These are phyloP conservation scores for Acanthamoeba triangularis DNA, from an alignment of 208 protist species.

Conservation along the genomic window DNA sequence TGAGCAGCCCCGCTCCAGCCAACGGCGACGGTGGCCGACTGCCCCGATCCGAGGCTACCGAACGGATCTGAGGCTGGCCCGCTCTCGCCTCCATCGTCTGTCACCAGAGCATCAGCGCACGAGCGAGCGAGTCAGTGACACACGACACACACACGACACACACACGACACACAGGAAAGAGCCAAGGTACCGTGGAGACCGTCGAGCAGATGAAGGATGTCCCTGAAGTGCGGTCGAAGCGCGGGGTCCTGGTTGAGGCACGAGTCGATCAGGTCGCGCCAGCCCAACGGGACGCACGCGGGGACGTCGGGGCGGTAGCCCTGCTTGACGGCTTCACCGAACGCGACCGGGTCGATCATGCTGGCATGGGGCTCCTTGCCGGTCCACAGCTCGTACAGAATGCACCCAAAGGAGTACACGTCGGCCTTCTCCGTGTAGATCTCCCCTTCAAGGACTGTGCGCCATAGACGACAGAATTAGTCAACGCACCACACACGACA, in stretches of 20 bases:
- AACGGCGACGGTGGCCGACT: too few relatives aligned
- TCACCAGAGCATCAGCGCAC: neutral
- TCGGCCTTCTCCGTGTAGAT: constrained; percentile 33
- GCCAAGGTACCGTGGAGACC: neutral
- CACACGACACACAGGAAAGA: too few relatives aligned
- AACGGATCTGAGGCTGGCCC: neutral
- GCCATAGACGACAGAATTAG: neutral
- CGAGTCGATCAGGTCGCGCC: neutral
- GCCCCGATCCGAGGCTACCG: too few relatives aligned
- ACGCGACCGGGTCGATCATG: neutral
- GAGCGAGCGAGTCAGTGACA: neutral
- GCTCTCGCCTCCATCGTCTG: neutral
- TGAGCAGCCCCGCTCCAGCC: neutral
- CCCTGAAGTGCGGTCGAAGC: constrained; percentile 3
- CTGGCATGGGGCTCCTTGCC: constrained; percentile 8
- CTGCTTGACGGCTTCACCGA: neutral
- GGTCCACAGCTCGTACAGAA: constrained; percentile 47
- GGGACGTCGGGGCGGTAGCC: neutral
- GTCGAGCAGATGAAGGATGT: neutral
- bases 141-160: too few relatives aligned
- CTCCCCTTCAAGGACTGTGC: neutral
- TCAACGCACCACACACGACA: neutral
- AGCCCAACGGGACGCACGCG: neutral
- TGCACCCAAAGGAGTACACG: constrained; percentile 5
- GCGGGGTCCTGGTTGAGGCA: neutral